Evolutionary conservation across 129 eudicot genomes (phyloP).

Genomic region (Saussurea involucrata): DNA sequence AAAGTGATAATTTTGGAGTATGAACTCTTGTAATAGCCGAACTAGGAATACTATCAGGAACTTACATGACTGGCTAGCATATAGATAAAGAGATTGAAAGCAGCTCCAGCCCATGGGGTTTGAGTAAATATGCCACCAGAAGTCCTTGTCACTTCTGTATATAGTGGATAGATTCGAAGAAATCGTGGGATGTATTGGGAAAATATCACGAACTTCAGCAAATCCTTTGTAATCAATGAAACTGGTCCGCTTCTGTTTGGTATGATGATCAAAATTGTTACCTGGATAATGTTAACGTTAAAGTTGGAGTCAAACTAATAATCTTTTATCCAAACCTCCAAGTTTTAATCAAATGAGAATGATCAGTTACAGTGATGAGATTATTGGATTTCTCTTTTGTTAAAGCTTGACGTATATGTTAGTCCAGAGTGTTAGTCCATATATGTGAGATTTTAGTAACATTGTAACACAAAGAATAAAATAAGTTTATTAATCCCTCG

Average conservation of each 20-base stretch:
- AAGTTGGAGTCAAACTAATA: background rate
- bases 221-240: constrained; percentile 53
- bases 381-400: background rate
- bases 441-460: background rate
- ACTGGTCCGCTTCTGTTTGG: constrained; percentile 27
- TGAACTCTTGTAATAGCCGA: background rate
- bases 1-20: background rate
- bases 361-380: background rate
- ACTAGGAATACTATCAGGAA: background rate
- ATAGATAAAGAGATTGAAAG: constrained; percentile 70
- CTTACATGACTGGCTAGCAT: constrained; percentile 92
- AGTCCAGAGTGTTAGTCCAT: background rate
- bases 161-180: constrained; percentile 57
- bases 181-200: constrained; percentile 67
- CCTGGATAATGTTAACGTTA: constrained; percentile 32
- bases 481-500: background rate
- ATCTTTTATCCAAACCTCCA: background rate
- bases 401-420: background rate
- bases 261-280: constrained; percentile 43
- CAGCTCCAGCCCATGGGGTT: constrained; percentile 97
- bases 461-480: background rate
- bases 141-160: constrained; percentile 59
- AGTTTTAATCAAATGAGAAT: background rate
- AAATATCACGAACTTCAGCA: constrained; percentile 55
- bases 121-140: constrained; percentile 82